These are phyloP conservation scores for Pogostemon cablin DNA, from an alignment of 257 asterid genomes.

Conservation along the genomic window DNA sequence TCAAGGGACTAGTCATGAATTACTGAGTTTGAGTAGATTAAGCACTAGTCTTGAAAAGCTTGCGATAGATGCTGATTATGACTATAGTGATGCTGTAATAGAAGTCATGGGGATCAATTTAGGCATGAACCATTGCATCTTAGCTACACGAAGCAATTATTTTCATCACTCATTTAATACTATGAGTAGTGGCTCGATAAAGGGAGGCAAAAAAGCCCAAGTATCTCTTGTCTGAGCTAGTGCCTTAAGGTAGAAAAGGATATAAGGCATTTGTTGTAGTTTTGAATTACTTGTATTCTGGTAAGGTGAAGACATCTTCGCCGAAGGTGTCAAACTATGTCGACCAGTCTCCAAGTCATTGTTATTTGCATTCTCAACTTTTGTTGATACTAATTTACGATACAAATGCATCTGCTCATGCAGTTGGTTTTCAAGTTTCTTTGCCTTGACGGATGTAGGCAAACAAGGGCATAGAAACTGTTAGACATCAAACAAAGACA, in stretches of 20 bases:
- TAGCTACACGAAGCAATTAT: conserved; percentile 72
- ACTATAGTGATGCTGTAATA: conserved; percentile 73
- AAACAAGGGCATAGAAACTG: conserved; percentile 25
- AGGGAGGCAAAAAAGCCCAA: conserved; percentile 66
- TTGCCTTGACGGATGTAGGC: conserved; percentile 55
- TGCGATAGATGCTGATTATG: conserved; percentile 53
- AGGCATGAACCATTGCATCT: too few species aligned
- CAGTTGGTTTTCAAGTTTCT: conserved; percentile 88
- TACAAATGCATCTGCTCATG: conserved; percentile 95
- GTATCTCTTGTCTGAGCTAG: conserved; percentile 54
- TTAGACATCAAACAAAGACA: conserved; percentile 15
- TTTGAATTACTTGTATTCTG: conserved; percentile 61
- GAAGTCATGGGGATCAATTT: conserved; percentile 58
- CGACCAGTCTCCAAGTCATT: conserved; percentile 81
- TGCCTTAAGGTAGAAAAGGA: conserved; percentile 56
- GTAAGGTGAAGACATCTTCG: conserved; percentile 65
- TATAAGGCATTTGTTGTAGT: conserved; percentile 58
- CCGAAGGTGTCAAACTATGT: conserved; percentile 78
- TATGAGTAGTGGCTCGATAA: conserved; percentile 24
- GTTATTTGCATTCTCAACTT: conserved; percentile 58
- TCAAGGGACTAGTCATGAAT: conserved; percentile 51
- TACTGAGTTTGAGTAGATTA: conserved; percentile 57
- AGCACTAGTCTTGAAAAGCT: conserved; percentile 67
- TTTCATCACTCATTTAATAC: conserved; percentile 47
- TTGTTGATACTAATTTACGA: conserved; percentile 74